Percentiles rank a stretch among this genome's conserved stretches.
Evolutionary conservation across 345 rosid genomes (phyloP).

Genomic region (Arabidopsis arenosa): DNA sequence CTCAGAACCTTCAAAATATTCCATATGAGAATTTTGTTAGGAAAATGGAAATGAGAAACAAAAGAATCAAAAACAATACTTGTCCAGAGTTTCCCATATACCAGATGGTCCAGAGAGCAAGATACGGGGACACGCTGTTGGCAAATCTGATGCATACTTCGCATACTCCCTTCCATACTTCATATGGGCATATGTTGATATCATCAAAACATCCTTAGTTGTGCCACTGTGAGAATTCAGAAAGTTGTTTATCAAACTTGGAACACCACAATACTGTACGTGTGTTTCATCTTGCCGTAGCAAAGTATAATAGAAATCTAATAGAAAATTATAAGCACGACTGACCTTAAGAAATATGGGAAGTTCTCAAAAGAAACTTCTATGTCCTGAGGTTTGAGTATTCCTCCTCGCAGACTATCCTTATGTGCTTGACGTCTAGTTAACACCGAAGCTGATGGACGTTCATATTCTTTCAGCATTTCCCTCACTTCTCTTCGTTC

Average conservation of each 20-base stretch:
- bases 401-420: conserved; percentile 69
- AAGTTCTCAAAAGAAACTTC: conserved; percentile 81
- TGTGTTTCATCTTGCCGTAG: conserved; percentile 11
- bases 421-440: conserved; percentile 71
- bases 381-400: conserved; percentile 65
- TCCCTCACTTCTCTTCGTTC: conserved; percentile 62
- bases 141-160: conserved; percentile 67
- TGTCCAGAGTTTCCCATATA: conserved; percentile 57
- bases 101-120: conserved; percentile 97
- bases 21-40: conserved; percentile 17
- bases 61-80: neutral
- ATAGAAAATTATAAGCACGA: neutral
- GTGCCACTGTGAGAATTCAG: conserved; percentile 62
- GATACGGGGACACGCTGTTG: conserved; percentile 81
- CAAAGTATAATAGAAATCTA: neutral
- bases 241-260: conserved; percentile 24
- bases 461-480: conserved; percentile 54
- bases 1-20: conserved; percentile 72
- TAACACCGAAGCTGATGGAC: conserved; percentile 50
- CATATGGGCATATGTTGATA: conserved; percentile 77
- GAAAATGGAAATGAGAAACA: conserved; percentile 7
- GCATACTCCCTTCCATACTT: conserved; percentile 66
- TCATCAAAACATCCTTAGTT: conserved; percentile 81
- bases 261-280: neutral
- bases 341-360: conserved; percentile 88